Evolutionary conservation across 768 basidiomycete species (phyloP).

Genomic region (Tricholoma bakamatsutake): DNA sequence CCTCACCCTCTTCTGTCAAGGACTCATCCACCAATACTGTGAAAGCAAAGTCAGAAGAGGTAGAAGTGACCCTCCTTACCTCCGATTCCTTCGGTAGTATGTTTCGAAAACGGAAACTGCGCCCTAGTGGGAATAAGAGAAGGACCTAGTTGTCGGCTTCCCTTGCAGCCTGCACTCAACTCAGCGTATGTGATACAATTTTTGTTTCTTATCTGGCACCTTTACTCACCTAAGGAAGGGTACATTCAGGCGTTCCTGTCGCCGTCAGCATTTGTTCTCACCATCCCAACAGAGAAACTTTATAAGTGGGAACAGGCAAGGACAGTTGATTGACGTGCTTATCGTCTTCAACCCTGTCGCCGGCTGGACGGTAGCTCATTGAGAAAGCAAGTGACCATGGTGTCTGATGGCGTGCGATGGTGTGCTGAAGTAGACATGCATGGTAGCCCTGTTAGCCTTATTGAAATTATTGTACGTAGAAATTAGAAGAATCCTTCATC

Average conservation of each 20-base stretch:
- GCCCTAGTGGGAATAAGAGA: constrained; percentile 16
- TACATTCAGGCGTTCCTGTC: neutral
- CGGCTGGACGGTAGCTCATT: too few species aligned
- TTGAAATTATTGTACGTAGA: too few species aligned
- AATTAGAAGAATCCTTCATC: too few species aligned
- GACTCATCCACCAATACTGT: neutral
- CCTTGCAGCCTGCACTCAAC: neutral
- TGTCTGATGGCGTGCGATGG: too few species aligned
- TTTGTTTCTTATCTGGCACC: neutral
- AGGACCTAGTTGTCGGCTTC: neutral
- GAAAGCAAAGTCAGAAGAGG: constrained; percentile 4
- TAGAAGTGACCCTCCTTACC: neutral
- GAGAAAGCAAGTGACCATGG: too few species aligned
- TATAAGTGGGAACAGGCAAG: too few species aligned
- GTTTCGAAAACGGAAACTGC: constrained; percentile 29
- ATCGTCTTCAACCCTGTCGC: too few species aligned
- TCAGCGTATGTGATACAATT: neutral
- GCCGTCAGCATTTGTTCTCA: neutral
- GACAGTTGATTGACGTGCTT: too few species aligned
- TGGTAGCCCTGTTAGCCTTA: too few species aligned
- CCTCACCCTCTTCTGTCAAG: neutral
- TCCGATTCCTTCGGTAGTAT: constrained; percentile 9
- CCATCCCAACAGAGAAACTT: too few species aligned
- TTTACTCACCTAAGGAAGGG: neutral
- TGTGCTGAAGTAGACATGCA: too few species aligned